These are phyloP conservation scores for Malus fusca DNA, from an alignment of 306 rosid genomes.

Conservation along the genomic window DNA sequence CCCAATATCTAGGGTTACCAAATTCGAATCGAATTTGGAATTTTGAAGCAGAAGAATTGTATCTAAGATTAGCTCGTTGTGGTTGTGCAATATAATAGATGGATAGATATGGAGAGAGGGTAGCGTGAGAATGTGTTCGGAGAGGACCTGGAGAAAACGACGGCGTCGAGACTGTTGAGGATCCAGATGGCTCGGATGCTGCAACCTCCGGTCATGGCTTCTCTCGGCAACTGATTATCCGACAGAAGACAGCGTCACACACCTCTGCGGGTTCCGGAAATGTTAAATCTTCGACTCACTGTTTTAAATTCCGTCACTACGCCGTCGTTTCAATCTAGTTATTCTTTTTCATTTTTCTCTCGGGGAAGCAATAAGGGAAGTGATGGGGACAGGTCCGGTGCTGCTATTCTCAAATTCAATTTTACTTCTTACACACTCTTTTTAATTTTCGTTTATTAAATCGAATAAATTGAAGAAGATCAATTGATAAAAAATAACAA, in stretches of 20 bases:
- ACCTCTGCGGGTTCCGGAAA: neutral
- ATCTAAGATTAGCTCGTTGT: neutral
- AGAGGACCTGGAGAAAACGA: slow-evolving; percentile 70
- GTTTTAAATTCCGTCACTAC: neutral
- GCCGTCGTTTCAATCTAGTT: neutral
- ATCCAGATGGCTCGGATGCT: slow-evolving; percentile 91
- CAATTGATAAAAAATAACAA: no score
- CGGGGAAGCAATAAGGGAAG: no score
- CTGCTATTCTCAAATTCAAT: no score
- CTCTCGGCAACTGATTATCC: neutral
- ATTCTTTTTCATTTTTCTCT: no score
- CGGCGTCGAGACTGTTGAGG: slow-evolving; percentile 71
- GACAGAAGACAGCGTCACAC: neutral
- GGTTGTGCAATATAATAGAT: neutral
- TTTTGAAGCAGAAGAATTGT: neutral
- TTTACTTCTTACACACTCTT: no score
- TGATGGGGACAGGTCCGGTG: no score
- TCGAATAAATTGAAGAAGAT: no score
- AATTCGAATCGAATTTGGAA: neutral
- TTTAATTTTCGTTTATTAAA: no score
- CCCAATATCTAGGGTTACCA: neutral
- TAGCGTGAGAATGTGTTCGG: neutral
- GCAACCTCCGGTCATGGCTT: slow-evolving; percentile 65
- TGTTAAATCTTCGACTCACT: neutral
- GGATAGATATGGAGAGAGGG: neutral